Conservation (phyloP, 306 rosid species). For the Mimosa bimucronata region DNA sequence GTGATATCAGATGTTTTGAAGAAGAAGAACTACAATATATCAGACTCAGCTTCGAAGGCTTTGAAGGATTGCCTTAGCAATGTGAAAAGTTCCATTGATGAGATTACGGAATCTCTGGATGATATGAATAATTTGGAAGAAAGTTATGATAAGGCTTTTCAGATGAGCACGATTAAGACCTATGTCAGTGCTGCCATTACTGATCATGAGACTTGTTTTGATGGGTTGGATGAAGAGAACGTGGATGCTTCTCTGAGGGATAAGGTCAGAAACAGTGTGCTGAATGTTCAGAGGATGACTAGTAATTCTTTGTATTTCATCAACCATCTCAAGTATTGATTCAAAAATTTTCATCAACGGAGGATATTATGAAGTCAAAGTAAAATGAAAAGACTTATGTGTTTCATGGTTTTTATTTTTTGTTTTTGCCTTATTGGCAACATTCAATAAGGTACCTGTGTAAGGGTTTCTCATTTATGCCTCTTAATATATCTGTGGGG, state of each 20-base stretch:
- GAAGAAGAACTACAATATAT: not conserved
- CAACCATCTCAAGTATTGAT: slow-evolving; percentile 38
- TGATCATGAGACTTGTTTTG: slow-evolving; percentile 49
- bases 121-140: slow-evolving; percentile 33
- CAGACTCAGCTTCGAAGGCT: slow-evolving; percentile 21
- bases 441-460: not conserved
- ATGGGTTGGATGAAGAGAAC: slow-evolving; percentile 45
- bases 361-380: not conserved
- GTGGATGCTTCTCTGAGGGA: slow-evolving; percentile 32
- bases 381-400: not conserved
- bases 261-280: slow-evolving; percentile 27
- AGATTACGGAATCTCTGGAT: slow-evolving; percentile 42
- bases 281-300: slow-evolving; percentile 42
- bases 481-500: not conserved
- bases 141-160: slow-evolving; percentile 28
- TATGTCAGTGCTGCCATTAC: slow-evolving; percentile 55
- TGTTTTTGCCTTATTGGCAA: not conserved
- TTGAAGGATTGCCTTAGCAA: slow-evolving; percentile 53
- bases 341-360: not conserved
- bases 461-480: not conserved
- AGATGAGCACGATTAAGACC: slow-evolving; percentile 46
- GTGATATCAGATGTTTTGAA: slow-evolving; percentile 31
- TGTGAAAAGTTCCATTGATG: slow-evolving; percentile 34
- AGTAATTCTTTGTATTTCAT: slow-evolving; percentile 61
- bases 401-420: not conserved